These are phyloP conservation scores for Hypoxylon sp. DNA, from an alignment of 2,329 filamentous ascomycete species.

Conservation along the genomic window DNA sequence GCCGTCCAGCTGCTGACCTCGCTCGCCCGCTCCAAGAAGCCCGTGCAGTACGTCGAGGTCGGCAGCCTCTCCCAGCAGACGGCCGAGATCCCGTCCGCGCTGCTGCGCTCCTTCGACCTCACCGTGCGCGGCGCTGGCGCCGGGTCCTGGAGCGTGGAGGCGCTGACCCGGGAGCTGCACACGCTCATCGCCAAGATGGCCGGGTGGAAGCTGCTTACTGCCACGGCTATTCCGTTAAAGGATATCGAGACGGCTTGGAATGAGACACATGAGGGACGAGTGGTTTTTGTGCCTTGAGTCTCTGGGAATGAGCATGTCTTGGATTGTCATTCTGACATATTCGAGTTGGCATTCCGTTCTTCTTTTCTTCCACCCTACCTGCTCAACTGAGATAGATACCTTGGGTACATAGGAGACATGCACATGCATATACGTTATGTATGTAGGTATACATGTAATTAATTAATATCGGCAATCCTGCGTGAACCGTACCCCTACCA, in stretches of 20 bases:
- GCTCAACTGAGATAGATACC: no score
- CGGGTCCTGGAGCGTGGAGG: conserved; percentile 51
- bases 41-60: conserved; percentile 62
- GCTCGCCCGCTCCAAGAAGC: conserved; percentile 48
- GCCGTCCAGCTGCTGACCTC: conserved; percentile 52
- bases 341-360: no score
- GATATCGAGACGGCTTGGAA: conserved; percentile 47
- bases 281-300: conserved; percentile 43
- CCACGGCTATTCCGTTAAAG: conserved; percentile 40
- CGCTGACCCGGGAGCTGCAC: conserved; percentile 43
- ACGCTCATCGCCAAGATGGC: conserved; percentile 44
- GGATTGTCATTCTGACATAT: no score
- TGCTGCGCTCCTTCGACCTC: conserved; percentile 58
- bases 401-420: no score
- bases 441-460: no score
- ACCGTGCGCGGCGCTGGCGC: conserved; percentile 56
- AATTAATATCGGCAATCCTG: no score
- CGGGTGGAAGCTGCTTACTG: conserved; percentile 40
- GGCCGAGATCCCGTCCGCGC: conserved; percentile 51
- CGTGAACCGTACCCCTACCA: no score
- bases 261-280: conserved; percentile 38
- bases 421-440: no score
- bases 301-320: no score
- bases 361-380: no score
- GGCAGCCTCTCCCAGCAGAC: conserved; percentile 53